Percentiles rank a stretch among this genome's conserved stretches.
phyloP scores from a whole-genome alignment of 768 basidiomycete genomes.

The Suillus tomentosus region DNA sequence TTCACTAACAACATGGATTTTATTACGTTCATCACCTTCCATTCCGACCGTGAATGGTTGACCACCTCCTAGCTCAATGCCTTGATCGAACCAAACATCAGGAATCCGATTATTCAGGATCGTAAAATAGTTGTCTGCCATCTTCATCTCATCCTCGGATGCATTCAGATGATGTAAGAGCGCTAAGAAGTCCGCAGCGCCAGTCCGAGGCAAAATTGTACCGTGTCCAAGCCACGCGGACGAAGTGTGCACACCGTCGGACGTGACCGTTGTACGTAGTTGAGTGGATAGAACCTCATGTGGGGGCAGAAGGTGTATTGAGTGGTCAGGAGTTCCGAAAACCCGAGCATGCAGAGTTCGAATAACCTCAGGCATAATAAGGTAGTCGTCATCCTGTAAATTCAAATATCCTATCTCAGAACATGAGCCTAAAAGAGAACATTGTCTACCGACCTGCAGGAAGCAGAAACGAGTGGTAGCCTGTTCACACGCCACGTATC shows the following conservation, averaged over 20 bases:
- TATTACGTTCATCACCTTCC: conserved; percentile 60
- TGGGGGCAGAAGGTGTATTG: conserved; percentile 59
- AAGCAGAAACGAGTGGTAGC: conserved; percentile 59
- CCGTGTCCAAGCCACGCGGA: conserved; percentile 74
- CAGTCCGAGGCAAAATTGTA: conserved; percentile 48
- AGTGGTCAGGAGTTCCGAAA: conserved; percentile 22
- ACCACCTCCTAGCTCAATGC: conserved; percentile 60
- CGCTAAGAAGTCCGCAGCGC: conserved; percentile 48
- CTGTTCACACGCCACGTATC: conserved; percentile 58
- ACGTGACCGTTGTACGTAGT: conserved; percentile 45
- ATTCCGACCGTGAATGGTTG: conserved; percentile 62
- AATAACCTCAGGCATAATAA: conserved; percentile 60
- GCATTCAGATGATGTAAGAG: conserved; percentile 47
- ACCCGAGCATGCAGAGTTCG: conserved; percentile 48
- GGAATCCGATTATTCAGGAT: conserved; percentile 56
- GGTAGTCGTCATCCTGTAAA: conserved; percentile 67
- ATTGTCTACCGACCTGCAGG: conserved; percentile 49
- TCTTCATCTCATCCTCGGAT: conserved; percentile 52
- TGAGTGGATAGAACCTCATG: conserved; percentile 60
- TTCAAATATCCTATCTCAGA: not conserved
- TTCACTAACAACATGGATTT: conserved; percentile 54
- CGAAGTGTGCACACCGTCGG: conserved; percentile 47
- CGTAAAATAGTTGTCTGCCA: conserved; percentile 74
- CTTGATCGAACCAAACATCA: conserved; percentile 66
- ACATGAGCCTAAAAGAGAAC: not conserved